Percentiles rank a stretch among this genome's conserved stretches.
These are phyloP conservation scores for Annona cherimola DNA, from an alignment of 164 flowering plant species.

Conservation along the genomic window DNA sequence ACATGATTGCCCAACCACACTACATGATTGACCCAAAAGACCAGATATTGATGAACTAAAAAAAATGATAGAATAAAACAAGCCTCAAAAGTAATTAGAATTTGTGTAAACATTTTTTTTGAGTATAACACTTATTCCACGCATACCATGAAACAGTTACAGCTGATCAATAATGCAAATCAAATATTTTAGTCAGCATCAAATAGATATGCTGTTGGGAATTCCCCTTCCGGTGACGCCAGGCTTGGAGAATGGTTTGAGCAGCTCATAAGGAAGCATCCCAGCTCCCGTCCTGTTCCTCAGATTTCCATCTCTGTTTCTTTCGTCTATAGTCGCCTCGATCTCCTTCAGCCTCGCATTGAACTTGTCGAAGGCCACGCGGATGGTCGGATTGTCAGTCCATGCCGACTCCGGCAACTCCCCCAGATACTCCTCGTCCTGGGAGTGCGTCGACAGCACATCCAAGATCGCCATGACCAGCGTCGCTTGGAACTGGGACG, in stretches of 20 bases:
- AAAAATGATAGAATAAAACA: too few relatives aligned
- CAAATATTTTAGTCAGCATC: too few relatives aligned
- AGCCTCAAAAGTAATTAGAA: too few relatives aligned
- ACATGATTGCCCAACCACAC: too few relatives aligned
- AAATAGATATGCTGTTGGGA: slow-evolving; percentile 31
- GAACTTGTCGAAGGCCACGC: slow-evolving; percentile 27
- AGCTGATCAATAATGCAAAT: too few relatives aligned
- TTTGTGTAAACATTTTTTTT: too few relatives aligned
- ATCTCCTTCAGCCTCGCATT: slow-evolving; percentile 23
- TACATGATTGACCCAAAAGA: too few relatives aligned
- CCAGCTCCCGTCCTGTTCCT: slow-evolving; percentile 38
- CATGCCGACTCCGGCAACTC: slow-evolving; percentile 21
- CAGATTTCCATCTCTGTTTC: slow-evolving; percentile 22
- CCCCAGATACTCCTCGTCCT: slow-evolving; percentile 42
- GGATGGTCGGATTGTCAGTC: slow-evolving; percentile 18
- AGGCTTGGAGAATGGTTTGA: slow-evolving; percentile 31
- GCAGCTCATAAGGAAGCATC: slow-evolving; percentile 33
- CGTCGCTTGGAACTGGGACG: slow-evolving; percentile 34
- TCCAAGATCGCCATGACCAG: slow-evolving; percentile 35
- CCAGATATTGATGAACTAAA: too few relatives aligned
- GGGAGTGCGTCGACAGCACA: slow-evolving; percentile 34
- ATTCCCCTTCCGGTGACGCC: slow-evolving; percentile 28
- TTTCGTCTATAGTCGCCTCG: slow-evolving; percentile 31
- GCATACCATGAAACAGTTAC: too few relatives aligned
- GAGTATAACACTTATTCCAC: too few relatives aligned